Evolutionary conservation across 495 filamentous ascomycete genomes (phyloP).

Genomic region (Xylaria castorea): DNA sequence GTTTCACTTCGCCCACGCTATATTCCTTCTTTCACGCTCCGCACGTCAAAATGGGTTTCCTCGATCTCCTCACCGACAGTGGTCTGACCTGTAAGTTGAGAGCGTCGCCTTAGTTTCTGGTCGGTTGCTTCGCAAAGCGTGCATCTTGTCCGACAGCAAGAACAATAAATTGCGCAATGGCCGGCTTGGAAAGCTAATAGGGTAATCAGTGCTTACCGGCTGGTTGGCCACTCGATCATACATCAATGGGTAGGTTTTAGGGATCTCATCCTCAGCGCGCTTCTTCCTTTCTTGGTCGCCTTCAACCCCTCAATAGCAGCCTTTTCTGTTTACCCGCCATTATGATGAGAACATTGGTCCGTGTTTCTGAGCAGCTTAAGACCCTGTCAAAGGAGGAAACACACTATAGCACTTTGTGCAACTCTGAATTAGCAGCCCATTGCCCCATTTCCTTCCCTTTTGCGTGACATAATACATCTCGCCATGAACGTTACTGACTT

Average conservation of each 20-base stretch:
- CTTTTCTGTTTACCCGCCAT: slow-evolving; percentile 33
- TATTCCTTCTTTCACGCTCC: slow-evolving; percentile 24
- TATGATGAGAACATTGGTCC: slow-evolving; percentile 97
- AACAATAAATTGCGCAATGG: slow-evolving; percentile 19
- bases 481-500: slow-evolving; percentile 2
- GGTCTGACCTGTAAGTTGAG: slow-evolving; percentile 77
- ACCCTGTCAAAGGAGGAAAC: slow-evolving; percentile 90
- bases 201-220: slow-evolving; percentile 80
- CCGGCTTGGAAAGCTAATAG: slow-evolving; percentile 43
- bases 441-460: slow-evolving; percentile 3
- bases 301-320: slow-evolving; percentile 28
- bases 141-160: slow-evolving; percentile 9
- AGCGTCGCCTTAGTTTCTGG: slow-evolving; percentile 22
- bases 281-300: background rate
- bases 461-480: background rate
- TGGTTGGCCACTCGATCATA: slow-evolving; percentile 92
- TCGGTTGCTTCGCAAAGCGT: slow-evolving; percentile 10
- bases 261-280: slow-evolving; percentile 29
- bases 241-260: slow-evolving; percentile 79
- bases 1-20: slow-evolving; percentile 26
- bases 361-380: slow-evolving; percentile 99
- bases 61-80: slow-evolving; percentile 86
- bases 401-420: slow-evolving; percentile 76
- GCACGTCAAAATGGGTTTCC: slow-evolving; percentile 81
- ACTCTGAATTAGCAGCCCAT: slow-evolving; percentile 69